Conservation (phyloP, 2,329 filamentous ascomycete species). For the Exophiala phaeomuriformis region DNA sequence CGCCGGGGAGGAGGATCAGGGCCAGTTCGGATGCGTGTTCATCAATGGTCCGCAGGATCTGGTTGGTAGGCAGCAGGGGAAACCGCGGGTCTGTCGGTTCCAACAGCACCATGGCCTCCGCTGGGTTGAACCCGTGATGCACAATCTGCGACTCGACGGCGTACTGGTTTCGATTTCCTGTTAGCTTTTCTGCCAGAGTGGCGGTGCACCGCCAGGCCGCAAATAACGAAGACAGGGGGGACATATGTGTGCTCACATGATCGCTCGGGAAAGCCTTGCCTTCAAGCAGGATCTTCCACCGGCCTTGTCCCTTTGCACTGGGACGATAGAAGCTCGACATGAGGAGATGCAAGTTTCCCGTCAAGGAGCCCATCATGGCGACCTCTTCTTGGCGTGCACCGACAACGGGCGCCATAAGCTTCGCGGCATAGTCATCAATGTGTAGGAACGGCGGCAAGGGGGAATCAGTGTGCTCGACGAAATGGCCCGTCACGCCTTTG, state of each 20-base stretch:
- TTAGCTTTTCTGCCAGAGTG: no score
- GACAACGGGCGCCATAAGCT: constrained; percentile 63
- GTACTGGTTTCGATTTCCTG: constrained; percentile 47
- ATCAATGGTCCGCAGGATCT: constrained; percentile 67
- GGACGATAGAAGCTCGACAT: constrained; percentile 80
- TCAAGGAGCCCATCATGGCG: constrained; percentile 82
- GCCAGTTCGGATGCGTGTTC: constrained; percentile 65
- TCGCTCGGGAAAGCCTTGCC: constrained; percentile 87
- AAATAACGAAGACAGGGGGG: background rate
- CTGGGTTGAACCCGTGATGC: constrained; percentile 60
- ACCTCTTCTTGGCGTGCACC: constrained; percentile 67
- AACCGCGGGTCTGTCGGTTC: constrained; percentile 48
- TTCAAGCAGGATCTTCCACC: constrained; percentile 78
- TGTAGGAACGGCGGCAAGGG: constrained; percentile 67
- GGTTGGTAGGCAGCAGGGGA: constrained; percentile 60
- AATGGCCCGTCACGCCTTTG: constrained; percentile 79
- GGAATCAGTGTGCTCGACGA: constrained; percentile 60
- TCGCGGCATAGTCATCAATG: constrained; percentile 66
- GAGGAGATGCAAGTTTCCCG: constrained; percentile 70
- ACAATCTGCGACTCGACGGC: constrained; percentile 73
- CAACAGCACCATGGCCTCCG: constrained; percentile 65
- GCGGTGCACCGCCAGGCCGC: no score
- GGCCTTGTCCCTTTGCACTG: constrained; percentile 41
- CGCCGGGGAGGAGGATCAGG: constrained; percentile 71
- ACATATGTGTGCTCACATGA: constrained; percentile 47